Evolutionary conservation across 768 basidiomycete genomes (phyloP).

Genomic region (Mycena amicta): DNA sequence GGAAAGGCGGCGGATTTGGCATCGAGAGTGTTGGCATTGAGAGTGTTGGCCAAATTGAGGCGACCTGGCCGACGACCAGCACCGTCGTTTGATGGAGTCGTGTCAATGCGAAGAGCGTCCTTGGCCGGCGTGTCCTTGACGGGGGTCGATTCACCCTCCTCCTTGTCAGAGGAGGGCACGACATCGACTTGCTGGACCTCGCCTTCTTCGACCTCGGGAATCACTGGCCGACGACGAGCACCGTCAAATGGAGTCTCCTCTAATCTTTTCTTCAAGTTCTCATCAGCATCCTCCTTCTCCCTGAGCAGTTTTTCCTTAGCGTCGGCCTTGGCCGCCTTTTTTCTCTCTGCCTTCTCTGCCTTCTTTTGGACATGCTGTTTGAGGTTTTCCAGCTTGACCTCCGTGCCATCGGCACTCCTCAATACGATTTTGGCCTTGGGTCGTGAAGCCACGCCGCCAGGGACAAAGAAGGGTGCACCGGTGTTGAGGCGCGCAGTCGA

Average conservation of each 20-base stretch:
- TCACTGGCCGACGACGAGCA: conserved; percentile 18
- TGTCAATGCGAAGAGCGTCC: conserved; percentile 77
- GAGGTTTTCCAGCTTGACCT: conserved; percentile 61
- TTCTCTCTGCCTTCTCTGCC: conserved; percentile 31
- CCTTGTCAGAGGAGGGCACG: conserved; percentile 41
- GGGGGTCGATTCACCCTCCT: conserved; percentile 39
- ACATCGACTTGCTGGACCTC: conserved; percentile 37
- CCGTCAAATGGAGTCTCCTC: conserved; percentile 40
- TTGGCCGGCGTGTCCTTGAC: conserved; percentile 34
- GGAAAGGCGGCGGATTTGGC: neutral
- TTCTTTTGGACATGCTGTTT: conserved; percentile 45
- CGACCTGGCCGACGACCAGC: conserved; percentile 67
- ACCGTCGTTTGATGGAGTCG: conserved; percentile 44
- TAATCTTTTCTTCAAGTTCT: conserved; percentile 32
- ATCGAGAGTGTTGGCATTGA: neutral
- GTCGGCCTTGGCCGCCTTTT: conserved; percentile 29
- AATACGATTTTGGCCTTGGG: conserved; percentile 51
- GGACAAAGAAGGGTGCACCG: conserved; percentile 69
- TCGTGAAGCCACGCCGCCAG: conserved; percentile 36
- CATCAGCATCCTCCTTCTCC: conserved; percentile 43
- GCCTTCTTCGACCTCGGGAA: conserved; percentile 36
- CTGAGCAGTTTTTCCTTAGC: conserved; percentile 45
- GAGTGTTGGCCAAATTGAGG: conserved; percentile 64
- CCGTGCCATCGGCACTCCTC: conserved; percentile 65
- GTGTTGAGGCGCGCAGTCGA: conserved; percentile 62